A percentile compares a stretch with the other conserved stretches of the same genome.
Evolutionary conservation across 208 protist genomes (phyloP).

Genomic region (Trichomonas tenax): DNA sequence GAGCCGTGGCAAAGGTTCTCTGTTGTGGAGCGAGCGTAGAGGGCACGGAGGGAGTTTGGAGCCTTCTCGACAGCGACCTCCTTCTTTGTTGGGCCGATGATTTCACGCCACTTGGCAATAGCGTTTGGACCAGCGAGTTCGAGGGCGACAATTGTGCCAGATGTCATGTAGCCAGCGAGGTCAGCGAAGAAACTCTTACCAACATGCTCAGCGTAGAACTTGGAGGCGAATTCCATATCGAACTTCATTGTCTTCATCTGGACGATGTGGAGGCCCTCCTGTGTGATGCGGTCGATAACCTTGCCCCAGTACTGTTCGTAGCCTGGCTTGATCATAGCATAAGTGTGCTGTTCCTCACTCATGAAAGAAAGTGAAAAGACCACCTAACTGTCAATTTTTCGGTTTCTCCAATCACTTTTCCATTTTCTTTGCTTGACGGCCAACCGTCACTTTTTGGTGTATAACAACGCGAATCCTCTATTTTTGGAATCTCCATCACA

Average conservation of each 20-base stretch:
- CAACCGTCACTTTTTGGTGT: too few species aligned
- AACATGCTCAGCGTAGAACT: constrained; percentile 9
- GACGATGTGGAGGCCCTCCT: not conserved
- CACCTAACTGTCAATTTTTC: not conserved
- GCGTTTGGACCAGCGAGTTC: constrained; percentile 10
- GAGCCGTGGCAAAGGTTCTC: constrained; percentile 13
- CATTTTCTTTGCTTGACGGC: too few species aligned
- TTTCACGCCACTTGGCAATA: constrained; percentile 4
- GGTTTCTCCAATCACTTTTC: not conserved
- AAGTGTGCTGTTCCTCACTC: not conserved
- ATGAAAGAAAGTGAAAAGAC: not conserved
- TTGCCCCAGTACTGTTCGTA: constrained; percentile 4
- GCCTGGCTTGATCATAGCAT: constrained; percentile 19
- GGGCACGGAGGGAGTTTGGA: constrained; percentile 18
- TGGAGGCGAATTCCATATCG: not conserved
- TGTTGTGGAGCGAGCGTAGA: constrained; percentile 17
- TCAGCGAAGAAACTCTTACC: not conserved
- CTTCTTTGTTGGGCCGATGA: constrained; percentile 21
- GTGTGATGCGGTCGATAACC: not conserved
- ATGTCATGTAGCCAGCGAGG: constrained; percentile 4
- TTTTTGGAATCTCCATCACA: too few species aligned
- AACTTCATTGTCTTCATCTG: constrained; percentile 17
- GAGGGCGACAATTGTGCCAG: not conserved
- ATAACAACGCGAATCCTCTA: too few species aligned
- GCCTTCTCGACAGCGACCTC: constrained; percentile 3